Percentiles rank a stretch among this genome's conserved stretches.
These are phyloP conservation scores for Yamadazyma songkhlaensis DNA, from an alignment of 1,139 yeast genomes.

Conservation along the genomic window DNA sequence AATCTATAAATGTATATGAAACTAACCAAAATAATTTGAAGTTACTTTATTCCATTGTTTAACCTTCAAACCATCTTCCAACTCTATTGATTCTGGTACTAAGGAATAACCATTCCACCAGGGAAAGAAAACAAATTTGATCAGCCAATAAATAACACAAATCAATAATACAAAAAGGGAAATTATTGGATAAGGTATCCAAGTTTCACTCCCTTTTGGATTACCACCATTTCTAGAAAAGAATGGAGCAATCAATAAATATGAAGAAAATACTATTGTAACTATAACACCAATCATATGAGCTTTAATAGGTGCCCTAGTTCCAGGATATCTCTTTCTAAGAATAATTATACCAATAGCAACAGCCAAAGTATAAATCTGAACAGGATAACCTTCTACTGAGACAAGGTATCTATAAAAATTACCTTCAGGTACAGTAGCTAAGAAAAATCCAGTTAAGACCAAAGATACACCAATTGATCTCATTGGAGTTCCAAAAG, in stretches of 20 bases:
- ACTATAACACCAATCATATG: constrained; percentile 42
- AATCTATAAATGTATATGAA: constrained; percentile 1
- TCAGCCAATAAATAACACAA: constrained; percentile 48
- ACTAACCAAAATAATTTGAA: constrained; percentile 7
- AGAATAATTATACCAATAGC: constrained; percentile 54
- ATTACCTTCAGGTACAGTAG: constrained; percentile 67
- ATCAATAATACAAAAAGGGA: constrained; percentile 28
- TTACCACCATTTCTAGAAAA: constrained; percentile 36
- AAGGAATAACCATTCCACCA: constrained; percentile 40
- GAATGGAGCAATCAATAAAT: constrained; percentile 49
- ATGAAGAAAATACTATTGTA: constrained; percentile 36
- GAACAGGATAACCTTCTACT: constrained; percentile 69
- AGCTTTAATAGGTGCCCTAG: constrained; percentile 49
- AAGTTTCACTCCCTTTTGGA: constrained; percentile 37
- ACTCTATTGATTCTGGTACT: constrained; percentile 31
- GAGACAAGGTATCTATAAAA: constrained; percentile 75
- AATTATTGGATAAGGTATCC: constrained; percentile 54
- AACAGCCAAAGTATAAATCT: constrained; percentile 45
- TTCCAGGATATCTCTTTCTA: constrained; percentile 43
- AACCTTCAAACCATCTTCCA: constrained; percentile 54
- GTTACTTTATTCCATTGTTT: constrained; percentile 43
- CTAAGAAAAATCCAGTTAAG: constrained; percentile 20
- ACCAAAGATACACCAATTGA: constrained; percentile 38
- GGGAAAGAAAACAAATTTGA: constrained; percentile 47
- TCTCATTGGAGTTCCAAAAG: constrained; percentile 55